Evolutionary conservation across 495 filamentous ascomycete genomes (phyloP), one percentile per base, ranked within the genome.

Genomic region (Hypoxylon perforatum): DNA sequence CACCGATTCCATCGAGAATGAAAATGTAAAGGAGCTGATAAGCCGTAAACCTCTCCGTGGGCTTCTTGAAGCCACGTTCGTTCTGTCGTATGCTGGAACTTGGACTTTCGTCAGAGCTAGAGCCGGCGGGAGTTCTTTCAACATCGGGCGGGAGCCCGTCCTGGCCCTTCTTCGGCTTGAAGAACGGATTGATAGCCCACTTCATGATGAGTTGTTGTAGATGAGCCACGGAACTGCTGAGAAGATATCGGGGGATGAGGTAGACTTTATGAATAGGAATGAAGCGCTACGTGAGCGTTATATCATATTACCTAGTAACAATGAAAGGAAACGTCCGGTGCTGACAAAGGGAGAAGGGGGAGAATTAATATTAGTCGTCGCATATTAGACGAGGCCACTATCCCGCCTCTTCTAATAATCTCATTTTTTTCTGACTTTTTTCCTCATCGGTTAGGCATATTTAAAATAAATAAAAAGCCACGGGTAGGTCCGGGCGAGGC

Each of bases 341-440:
- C 75, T 65, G 1, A 82, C 83, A 15, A 83, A 72, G 0, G 77
- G 79, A 1, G 81, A 73, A 67, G 85, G 84, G 18, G 44, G 55
- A 51, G 28, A 30, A 52, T 9, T 30, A 48, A 57, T 44, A 39
- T 46, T 19, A 38, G 47, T 35, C n/a, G 48, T 5, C 55, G 53
- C 18, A 48, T 23, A 18, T 30, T 6, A 33, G 28, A 47, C 51
- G 63, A 45, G 25, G 39, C 36, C 52, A 47, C 57, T 61, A 61
- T 66, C 57, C 25, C 57, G 36, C 50, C 52, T 51, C 22, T 42
- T 11, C 15, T 39, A 39, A 53, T 52, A 59, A 58, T 50, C 8
- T 28, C 25, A 3, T 33, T 33, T 33, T 33, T 33, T 33, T 10
- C 30, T 33, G 8, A 36, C 47, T 53, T 46, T 46, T 53, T 52